Evolutionary conservation across 2,329 filamentous ascomycete species (phyloP).

Genomic region (Cryphonectria nitschkei): DNA sequence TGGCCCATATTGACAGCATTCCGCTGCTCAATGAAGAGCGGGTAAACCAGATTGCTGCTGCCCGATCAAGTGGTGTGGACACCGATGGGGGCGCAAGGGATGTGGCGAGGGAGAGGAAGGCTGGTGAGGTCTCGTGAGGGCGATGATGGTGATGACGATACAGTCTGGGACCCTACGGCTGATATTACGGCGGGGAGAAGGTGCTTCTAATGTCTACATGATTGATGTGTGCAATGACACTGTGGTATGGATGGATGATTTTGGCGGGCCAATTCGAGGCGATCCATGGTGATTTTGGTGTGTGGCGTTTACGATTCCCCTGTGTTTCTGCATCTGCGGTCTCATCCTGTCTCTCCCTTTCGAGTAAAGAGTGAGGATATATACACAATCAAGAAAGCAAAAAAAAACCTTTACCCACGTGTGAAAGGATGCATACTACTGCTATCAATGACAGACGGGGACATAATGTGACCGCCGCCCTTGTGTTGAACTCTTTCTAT

Average conservation of each 20-base stretch:
- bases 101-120: slow-evolving; percentile 52
- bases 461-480: background rate
- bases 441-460: background rate
- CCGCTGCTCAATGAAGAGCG: slow-evolving; percentile 58
- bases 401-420: background rate
- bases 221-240: background rate
- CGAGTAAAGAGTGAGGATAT: background rate
- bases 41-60: slow-evolving; percentile 4
- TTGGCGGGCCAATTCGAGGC: background rate
- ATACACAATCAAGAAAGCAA: background rate
- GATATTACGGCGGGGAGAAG: background rate
- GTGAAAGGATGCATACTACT: background rate
- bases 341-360: background rate
- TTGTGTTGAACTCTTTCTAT: background rate
- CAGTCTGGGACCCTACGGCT: too few relatives aligned
- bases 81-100: slow-evolving; percentile 51
- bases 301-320: background rate
- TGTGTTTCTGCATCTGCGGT: background rate
- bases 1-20: slow-evolving; percentile 54
- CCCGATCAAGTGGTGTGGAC: slow-evolving; percentile 30
- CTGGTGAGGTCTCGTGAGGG: slow-evolving; percentile 31
- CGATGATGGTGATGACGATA: background rate
- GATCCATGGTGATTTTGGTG: background rate
- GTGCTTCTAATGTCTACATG: background rate
- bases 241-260: background rate